phyloP scores from a whole-genome alignment of 1,139 yeast species.

The Hemisphaericaspora subhashii region DNA sequence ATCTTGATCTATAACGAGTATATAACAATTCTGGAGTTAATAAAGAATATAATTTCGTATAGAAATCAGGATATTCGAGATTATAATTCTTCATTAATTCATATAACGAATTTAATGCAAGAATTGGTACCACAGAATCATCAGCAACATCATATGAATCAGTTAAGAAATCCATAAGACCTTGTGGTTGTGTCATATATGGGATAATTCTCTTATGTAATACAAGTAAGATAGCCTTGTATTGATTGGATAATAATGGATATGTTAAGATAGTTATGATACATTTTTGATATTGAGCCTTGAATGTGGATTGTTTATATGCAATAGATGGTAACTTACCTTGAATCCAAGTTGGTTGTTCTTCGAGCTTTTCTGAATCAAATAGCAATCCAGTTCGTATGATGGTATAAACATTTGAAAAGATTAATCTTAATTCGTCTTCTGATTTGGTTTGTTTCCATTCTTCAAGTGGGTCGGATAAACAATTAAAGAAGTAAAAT shows the following conservation, averaged over 20 bases:
- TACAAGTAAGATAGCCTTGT: conserved; percentile 65
- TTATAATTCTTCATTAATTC: conserved; percentile 80
- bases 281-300: conserved; percentile 65
- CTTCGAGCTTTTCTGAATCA: conserved; percentile 31
- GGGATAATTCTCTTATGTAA: conserved; percentile 87
- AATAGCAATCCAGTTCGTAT: conserved; percentile 32
- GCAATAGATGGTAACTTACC: conserved; percentile 55
- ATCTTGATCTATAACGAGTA: conserved; percentile 80
- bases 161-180: conserved; percentile 89
- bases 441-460: conserved; percentile 21
- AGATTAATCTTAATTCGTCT: conserved; percentile 25
- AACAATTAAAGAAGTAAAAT: conserved; percentile 53
- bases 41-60: conserved; percentile 74
- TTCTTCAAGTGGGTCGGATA: conserved; percentile 22
- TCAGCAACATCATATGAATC: conserved; percentile 69
- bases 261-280: conserved; percentile 59
- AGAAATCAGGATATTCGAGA: conserved; percentile 91
- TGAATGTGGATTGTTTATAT: conserved; percentile 58
- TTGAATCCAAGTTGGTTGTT: conserved; percentile 29
- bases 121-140: conserved; percentile 70
- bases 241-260: conserved; percentile 56
- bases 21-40: conserved; percentile 75
- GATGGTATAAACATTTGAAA: conserved; percentile 42
- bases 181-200: conserved; percentile 73
- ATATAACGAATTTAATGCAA: conserved; percentile 86